Evolutionary conservation across 805 yeast genomes (phyloP), one percentile per base, ranked within the genome.

Genomic region (Wickerhamomyces kurtzmanii): DNA sequence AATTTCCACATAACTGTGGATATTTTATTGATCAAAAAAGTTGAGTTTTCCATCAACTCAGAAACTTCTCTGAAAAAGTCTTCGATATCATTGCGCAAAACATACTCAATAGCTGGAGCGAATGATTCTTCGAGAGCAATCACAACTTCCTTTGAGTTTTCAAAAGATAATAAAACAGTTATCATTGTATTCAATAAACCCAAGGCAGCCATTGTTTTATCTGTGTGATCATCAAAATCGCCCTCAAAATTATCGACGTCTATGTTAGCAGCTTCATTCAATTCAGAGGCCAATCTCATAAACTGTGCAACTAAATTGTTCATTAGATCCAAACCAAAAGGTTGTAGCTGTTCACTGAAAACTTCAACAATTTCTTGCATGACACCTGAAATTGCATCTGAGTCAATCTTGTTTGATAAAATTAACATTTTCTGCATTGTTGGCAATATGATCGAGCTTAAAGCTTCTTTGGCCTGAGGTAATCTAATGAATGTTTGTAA

Each of bases 351-450:
- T 38, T 77, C 82, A 5, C 94, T 68, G 53, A 80, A 91, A 33
- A 71, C 73, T 47, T 87, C 96, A 17, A 89, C 96, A 49, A 91
- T 79, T 43, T 87, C 96, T 60, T 89, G 97, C 79, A 89, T 85
- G 6, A 89, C 95, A 15, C 79, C 81, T 14, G 94, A 74, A 17
- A 91, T 68, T 2, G 86, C 71, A 47, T 91, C 98, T 32, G 80
- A 75, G 44, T 89, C 98, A 38, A 87, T 73, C 33, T 76, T 75
- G 45, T 83, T 78, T 4, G 94, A 76, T 25, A 89, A 56, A 8
- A 67, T 69, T 38, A 89, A 60, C 32, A 91, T 59, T 39, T 70
- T 75, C 37, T 85, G 83, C 84, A 91, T 83, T 1, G 87, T 74
- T 20, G 81, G 82, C 18, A 87, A 68, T 31, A 89, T 80, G 24